Base-by-base conservation (phyloP, 192 early-diverging fungal species). In the Mortierella antarctica region DNA sequence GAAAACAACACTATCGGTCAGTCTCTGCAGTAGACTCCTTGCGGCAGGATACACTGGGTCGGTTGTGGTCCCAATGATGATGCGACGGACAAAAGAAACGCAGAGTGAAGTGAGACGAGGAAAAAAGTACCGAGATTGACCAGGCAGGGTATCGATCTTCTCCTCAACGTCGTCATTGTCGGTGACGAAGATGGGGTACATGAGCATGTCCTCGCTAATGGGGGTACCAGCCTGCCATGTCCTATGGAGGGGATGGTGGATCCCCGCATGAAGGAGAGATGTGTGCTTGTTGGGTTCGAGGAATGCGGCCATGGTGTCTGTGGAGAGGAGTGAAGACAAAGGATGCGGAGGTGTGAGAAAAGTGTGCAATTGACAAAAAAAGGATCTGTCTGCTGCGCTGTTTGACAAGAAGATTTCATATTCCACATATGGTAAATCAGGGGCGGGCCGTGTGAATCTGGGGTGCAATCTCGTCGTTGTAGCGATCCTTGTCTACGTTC, bases 171-270 rank as follows among this genome's bases (percentile, higher is more conserved):
- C 88, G 31, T 86, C 69, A 61, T 92, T 88, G 85, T 96, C 96
- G 50, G 89, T 92, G 71, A 99, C 91, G 83, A 99, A 99, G 73
- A 99, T 89, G 31, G 98, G 98, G 85, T 92, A 98, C 86, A 98
- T 93, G 55, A 99, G 89, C 65, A 90, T 86, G 47, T 83, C 73
- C 81, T 94, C 92, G 41, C 91, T 91, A 62, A 94, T 83, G n/a
- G 69, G 71, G 52, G 82, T 74, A 52, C 89, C 89, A n/a, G 86
- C 86, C 85, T 97, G 95, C 94, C 95, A 98, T 58, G 84, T 67
- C 45, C 97, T 91, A 70, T 91, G 90, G 23, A 89, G 71, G 8
- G 93, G 90, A 82, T 97, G 91, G 83, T 95, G 91, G 85, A 92
- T 93, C 9, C 96, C 96, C 18, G 95, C 92, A 73, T 96, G 95